Base-by-base conservation (phyloP, 2,329 filamentous ascomycete genomes). In the Trichoderma afroharzianum region DNA sequence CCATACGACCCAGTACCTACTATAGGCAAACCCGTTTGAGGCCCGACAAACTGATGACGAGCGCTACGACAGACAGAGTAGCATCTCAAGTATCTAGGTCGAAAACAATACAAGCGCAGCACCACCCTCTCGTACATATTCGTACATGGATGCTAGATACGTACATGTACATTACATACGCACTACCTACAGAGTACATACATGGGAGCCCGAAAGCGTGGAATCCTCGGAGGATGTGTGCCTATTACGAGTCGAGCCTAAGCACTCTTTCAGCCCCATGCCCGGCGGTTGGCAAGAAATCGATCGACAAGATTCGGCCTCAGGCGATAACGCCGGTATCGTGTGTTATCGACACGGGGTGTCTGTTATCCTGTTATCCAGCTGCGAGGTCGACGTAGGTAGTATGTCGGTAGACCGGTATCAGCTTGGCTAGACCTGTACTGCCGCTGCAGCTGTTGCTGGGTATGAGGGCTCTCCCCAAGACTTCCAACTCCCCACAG, bases 401-500 rank as follows among this genome's bases (percentile, higher is more conserved):
- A 57, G 62, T 58, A n/a, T 32, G 58, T n/a, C 43, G 18, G 68
- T 47, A 57, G 43, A 43, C 28, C 55, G 21, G 58, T 62, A 68
- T 59, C 64, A 33, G 53, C 64, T 57, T 59, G 47, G 28, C 30
- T 39, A n/a, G 18, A 50, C 47, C 47, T 6, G 47, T 53, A 53
- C 47, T 21, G 43, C 43, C 9, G n/a, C 43, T 47, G 43, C 18
- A 53, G n/a, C 21, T 6, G 9, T 12, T 24, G 21, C 21, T 53
- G 3, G 18, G 18, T 14, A 14, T 53, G 47, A 53, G 21, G 47
- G 21, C 47, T 24, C 47, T 53, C 21, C 47, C 11, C 21, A 12
- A n/a, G 43, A 50, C 43, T n/a, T 50, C 15, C n/a, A 0, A 1
- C 61, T 58, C 63, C 64, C 64, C 71, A 74, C 73, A 72, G 72